Base-by-base conservation (phyloP, 2,329 filamentous ascomycete genomes). In the Emmonsia crescens region DNA sequence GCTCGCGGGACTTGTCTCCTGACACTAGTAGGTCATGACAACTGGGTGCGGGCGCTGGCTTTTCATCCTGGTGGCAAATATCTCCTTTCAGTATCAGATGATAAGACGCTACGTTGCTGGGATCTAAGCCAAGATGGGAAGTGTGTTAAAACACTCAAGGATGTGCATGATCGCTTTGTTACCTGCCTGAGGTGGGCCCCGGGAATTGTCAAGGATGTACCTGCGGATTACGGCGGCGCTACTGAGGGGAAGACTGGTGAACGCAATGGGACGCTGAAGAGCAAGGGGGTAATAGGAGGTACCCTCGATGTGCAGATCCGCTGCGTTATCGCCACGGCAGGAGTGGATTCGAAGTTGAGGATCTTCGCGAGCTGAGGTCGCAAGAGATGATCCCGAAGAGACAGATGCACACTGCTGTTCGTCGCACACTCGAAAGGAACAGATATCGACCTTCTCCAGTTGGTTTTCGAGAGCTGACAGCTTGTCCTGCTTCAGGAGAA, bases 11-110 rank as follows among this genome's bases (percentile, higher is more conserved):
- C 42, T 19, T 83, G 89, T 66, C 84, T 95, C 70, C 90, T 89
- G 71, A 90, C 87, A 0, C 78, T 95, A 3, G 76, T 83, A 0
- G 89, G 89, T 1, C 90, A 95, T 71, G 90, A 95, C 72, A 95
- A 94, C 72, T 95, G 90, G 90, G 84, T 95, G 10, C 84, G 89
- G 52, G 86, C 82, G 0, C 75, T 94, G 5, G 84, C 88, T 3
- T 95, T 93, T 72, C 90, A 94, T 68, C 90, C 90, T 0, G 88
- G 89, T 14, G 90, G 90, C 58, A 91, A 90, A 73, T 94, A 90
- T 67, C 79, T 95, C 1, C 76, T 95, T 2, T 89, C 85, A 10
- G 88, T 86, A 24, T 82, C 86, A 10, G 90, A 95, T 72, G 90
- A 94, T 76, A 91, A 90, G 77, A 89, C 88, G 12, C 80, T 94